Evolutionary conservation across 805 yeast species (phyloP), one percentile per base, ranked within the genome.

Genomic region (Saturnispora dispora): DNA sequence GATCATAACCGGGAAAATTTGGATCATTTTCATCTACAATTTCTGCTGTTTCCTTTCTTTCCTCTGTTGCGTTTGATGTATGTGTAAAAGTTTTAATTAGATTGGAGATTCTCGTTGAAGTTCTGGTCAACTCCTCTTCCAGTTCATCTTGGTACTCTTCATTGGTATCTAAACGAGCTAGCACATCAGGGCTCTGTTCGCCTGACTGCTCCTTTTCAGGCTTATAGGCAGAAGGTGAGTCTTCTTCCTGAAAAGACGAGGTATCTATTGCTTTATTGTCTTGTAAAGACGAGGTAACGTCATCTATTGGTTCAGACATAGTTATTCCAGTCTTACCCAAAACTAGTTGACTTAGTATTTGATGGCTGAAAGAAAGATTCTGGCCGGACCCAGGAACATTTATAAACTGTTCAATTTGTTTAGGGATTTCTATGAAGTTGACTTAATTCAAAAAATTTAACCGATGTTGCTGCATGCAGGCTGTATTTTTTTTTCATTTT

Each of bases 1-100:
- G 73, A 51, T 73, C 76, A 15, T 71, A 57, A n/a, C 58, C 66
- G 10, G 56, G 58, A 11, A 49, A 45, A 48, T 53, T 48, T 11
- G 55, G 55, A 23, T 54, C 61, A 8, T 60, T 65, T 18, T 60
- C 63, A 2, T 60, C 59, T n/a, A 47, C 57, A 10, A 56, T 60
- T 10, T 60, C 62, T 8, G 50, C 58, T 11, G 4, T 18, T n/a
- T 32, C 53, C 41, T 48, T 52, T 5, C 50, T 52, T 11, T 48
- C 53, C 15, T 53, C 51, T 39, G 52, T 57, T 1, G 20, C n/a
- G 4, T n/a, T n/a, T 25, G 48, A 15, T 13, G 48, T 44, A 30
- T 47, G 55, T 5, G 60, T 47, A 6, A 58, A 22, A 17, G 52
- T 55, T 45, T 47, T 53, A 1, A 63, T 55, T 2, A 61, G 7